Evolutionary conservation across 1,284 basidiomycete genomes (phyloP), one percentile per base, ranked within the genome.

Genomic region (Fomitopsis betulina): DNA sequence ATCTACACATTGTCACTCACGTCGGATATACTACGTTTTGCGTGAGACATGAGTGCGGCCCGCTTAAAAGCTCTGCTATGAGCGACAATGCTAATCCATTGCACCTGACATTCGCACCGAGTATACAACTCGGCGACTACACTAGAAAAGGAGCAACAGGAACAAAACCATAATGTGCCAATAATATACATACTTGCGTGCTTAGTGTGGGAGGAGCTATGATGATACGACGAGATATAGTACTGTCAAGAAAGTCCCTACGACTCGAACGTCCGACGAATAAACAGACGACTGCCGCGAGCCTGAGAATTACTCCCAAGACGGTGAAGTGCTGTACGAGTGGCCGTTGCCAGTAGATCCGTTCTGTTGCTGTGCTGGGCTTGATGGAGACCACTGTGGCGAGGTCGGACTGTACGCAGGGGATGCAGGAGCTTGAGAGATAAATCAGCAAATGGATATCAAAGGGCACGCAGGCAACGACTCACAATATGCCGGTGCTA

Each of bases 381-480:
- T 91, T 37, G 87, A 83, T 10, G 88, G 89, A n/a, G 87, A 89
- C 87, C 88, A 91, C 52, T 81, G 78, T 27, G 90, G 89, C 12
- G 89, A 93, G 1, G 89, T 88, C 38, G 90, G 90, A 65, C 89
- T 91, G 70, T 92, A 93, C 21, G 87, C 88, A 39, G 89, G 90
- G 33, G 89, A 92, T 10, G 89, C 86, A n/a, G 89, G 90, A 42
- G 89, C 88, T 90, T 64, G 2, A 12, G 9, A 19, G 62, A 53
- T 32, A 54, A 62, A 47, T 58, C 39, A 57, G 56, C 27, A 21
- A 51, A 15, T 13, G 47, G 57, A 65, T 38, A 62, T 64, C 60
- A 57, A 61, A 58, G 58, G 32, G 64, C 55, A 57, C 54, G 30
- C 37, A 40, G 40, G 58, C 21, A 51, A 30, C 23, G 30, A 77